Evolutionary conservation across 2,329 filamentous ascomycete genomes (phyloP).

Genomic region (Aspergillus aculeatus): DNA sequence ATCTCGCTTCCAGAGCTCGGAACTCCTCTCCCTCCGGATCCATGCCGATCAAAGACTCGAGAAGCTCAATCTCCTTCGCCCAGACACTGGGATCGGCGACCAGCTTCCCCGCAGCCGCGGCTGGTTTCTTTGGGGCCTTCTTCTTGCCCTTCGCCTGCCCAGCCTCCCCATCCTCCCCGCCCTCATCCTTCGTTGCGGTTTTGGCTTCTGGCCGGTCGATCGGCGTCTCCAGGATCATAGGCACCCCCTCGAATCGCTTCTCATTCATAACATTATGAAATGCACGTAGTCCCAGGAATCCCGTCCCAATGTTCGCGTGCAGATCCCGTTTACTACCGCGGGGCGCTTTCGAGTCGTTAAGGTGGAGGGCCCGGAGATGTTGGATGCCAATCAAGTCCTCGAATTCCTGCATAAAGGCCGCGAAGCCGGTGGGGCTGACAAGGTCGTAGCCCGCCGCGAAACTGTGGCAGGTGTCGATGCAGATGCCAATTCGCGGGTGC

Average conservation of each 20-base stretch:
- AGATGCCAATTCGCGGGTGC: slow-evolving; percentile 84
- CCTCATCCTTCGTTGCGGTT: slow-evolving; percentile 8
- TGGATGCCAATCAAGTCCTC: slow-evolving; percentile 71
- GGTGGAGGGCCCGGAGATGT: slow-evolving; percentile 81
- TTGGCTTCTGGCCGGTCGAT: slow-evolving; percentile 61
- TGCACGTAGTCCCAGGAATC: slow-evolving; percentile 83
- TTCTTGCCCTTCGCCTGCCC: slow-evolving; percentile 21
- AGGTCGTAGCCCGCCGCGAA: slow-evolving; percentile 95
- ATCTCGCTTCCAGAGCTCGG: slow-evolving; percentile 58
- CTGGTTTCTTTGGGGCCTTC: slow-evolving; percentile 25
- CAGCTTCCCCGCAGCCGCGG: slow-evolving; percentile 33
- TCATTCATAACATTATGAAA: slow-evolving; percentile 93
- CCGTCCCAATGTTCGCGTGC: slow-evolving; percentile 94
- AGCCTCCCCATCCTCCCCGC: slow-evolving; percentile 15
- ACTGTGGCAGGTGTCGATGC: slow-evolving; percentile 93
- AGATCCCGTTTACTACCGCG: slow-evolving; percentile 78
- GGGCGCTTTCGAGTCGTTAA: slow-evolving; percentile 96
- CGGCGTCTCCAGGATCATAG: slow-evolving; percentile 95
- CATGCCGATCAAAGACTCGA: slow-evolving; percentile 85
- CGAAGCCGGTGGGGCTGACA: slow-evolving; percentile 70
- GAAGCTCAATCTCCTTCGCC: slow-evolving; percentile 90
- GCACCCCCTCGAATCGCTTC: slow-evolving; percentile 69
- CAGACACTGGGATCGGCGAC: slow-evolving; percentile 79
- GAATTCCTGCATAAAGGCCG: slow-evolving; percentile 71
- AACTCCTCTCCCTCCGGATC: slow-evolving; percentile 76